These are phyloP conservation scores for Aspergillus funiculosus DNA, from an alignment of 495 filamentous ascomycete genomes.

Conservation along the genomic window DNA sequence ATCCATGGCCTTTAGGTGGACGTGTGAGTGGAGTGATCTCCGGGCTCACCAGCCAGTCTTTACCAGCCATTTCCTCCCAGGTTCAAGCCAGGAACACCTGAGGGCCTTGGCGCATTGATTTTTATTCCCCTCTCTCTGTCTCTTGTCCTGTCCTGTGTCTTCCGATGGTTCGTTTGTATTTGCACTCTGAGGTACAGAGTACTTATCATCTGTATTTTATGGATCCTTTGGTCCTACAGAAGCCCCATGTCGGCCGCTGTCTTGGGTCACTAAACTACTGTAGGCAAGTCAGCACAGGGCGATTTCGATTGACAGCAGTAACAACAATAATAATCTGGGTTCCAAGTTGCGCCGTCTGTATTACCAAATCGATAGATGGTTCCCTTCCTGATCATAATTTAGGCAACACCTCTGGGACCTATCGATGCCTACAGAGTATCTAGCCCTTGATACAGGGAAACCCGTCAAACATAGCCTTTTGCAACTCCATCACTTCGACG, in stretches of 20 bases:
- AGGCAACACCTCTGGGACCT: constrained; percentile 4
- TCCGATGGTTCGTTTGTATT: neutral
- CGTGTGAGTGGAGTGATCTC: constrained; percentile 26
- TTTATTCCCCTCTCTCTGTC: constrained; percentile 7
- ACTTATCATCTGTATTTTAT: constrained; percentile 5
- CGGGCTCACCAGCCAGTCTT: constrained; percentile 22
- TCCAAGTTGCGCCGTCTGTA: no score
- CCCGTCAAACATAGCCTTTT: no score
- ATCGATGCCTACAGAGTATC: constrained; percentile 1
- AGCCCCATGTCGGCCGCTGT: constrained; percentile 7
- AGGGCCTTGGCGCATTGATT: constrained; percentile 19
- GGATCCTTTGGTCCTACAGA: constrained; percentile 5
- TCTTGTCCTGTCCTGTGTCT: neutral
- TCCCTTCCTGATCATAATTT: no score
- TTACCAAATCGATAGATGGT: no score
- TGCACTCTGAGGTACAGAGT: no score
- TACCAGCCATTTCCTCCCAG: constrained; percentile 25
- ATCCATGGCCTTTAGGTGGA: constrained; percentile 21
- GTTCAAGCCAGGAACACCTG: constrained; percentile 28
- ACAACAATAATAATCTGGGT: no score
- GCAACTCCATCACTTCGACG: no score
- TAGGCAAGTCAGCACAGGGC: constrained; percentile 11
- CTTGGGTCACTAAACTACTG: constrained; percentile 7
- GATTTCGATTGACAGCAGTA: no score
- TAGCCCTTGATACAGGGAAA: neutral